Base-by-base conservation (phyloP, 2,329 filamentous ascomycete species). In the Diaporthe vexans region DNA sequence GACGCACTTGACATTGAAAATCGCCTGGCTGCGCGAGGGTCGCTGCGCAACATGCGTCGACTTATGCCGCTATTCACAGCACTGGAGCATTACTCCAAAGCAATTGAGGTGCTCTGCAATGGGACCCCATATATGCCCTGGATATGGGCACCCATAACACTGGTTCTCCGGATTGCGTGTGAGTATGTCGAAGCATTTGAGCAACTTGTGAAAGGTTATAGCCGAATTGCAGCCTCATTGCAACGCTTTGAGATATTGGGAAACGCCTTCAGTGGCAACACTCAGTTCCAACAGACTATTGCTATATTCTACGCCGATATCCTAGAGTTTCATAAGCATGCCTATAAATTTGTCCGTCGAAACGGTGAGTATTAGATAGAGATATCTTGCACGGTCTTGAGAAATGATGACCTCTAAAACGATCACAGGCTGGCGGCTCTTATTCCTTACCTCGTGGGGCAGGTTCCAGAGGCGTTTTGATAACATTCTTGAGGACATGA, bases 271-370 rank as follows among this genome's bases (percentile, higher is more conserved):
- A 59, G 52, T 1, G 71, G 68, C 0, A 77, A 85, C 7, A 40
- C 74, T 0, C 77, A 83, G 0, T 84, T 89, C 43, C 84, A 87
- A 46, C 76, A 83, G 15, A 81, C 84, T 0, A 74, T 88, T 0
- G 85, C 84, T 0, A 73, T 85, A 0, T 85, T 87, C 43, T 89
- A 88, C 54, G 78, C 82, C 0, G 85, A 89, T n/a, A 87, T 89
- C 26, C 78, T 89, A 0, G 75, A 84, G 17, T 89, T 89, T 51
- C 87, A 89, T 67, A 82, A 82, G 29, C 61, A 83, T 3, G 85
- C 86, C 0, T 88, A 89, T 73, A 83, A 83, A 19, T 87, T 87
- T 56, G 81, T 89, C 24, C 78, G 81, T 0, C 75, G 81, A 37
- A 81, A 78, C 21, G 69, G 82, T 83, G 58, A 74, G 80, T 75